Conservation (phyloP, 2,329 filamentous ascomycete species). For the Didymella keratinophila region DNA sequence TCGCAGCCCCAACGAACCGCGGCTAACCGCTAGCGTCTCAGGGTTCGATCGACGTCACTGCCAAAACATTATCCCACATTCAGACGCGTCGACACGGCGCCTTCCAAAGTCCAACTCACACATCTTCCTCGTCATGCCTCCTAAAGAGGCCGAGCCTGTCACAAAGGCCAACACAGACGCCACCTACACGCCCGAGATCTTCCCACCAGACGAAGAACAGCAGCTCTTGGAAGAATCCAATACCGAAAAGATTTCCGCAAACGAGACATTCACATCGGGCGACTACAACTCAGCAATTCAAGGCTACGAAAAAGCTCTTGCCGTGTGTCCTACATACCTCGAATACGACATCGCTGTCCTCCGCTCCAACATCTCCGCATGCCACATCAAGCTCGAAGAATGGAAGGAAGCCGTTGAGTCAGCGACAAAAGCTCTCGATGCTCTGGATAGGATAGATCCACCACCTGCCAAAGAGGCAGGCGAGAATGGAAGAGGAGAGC, state of each 20-base stretch:
- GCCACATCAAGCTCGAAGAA: slow-evolving; percentile 81
- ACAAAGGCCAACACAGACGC: slow-evolving; percentile 13
- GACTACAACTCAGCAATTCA: slow-evolving; percentile 80
- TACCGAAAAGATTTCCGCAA: slow-evolving; percentile 76
- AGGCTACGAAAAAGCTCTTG: slow-evolving; percentile 81
- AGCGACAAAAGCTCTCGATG: slow-evolving; percentile 76
- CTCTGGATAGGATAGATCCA: slow-evolving; percentile 69
- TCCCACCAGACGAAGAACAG: slow-evolving; percentile 44
- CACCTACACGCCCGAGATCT: slow-evolving; percentile 35
- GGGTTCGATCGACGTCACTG: slow-evolving; percentile 31
- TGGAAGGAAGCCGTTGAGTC: slow-evolving; percentile 84
- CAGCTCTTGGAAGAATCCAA: slow-evolving; percentile 75
- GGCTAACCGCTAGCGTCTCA: slow-evolving; percentile 24
- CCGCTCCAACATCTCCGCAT: slow-evolving; percentile 87
- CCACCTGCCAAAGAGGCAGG: slow-evolving; percentile 42
- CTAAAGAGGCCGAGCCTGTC: slow-evolving; percentile 10
- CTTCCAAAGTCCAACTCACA: background rate
- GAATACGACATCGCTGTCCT: slow-evolving; percentile 89
- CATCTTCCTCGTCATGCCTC: slow-evolving; percentile 15
- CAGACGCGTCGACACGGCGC: background rate
- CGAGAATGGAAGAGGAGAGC: slow-evolving; percentile 56
- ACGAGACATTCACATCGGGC: slow-evolving; percentile 75
- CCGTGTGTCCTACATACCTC: slow-evolving; percentile 81
- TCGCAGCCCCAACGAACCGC: slow-evolving; percentile 32
- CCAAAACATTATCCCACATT: slow-evolving; percentile 29